These are phyloP conservation scores for Xerocomus potaroensis DNA, from an alignment of 768 basidiomycete genomes.

Conservation along the genomic window DNA sequence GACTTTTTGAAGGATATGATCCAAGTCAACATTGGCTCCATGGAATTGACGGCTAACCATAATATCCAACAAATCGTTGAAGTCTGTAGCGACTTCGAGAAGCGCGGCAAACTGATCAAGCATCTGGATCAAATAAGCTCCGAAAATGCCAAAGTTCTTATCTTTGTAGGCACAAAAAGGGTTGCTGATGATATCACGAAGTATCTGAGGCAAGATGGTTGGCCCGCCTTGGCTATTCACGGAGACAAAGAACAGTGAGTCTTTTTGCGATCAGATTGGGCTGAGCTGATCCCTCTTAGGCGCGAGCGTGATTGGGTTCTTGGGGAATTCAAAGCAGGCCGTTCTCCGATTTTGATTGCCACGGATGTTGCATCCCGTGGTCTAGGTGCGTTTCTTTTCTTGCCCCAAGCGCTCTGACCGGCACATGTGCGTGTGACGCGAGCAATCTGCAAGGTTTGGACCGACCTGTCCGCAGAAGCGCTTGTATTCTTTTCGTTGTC, in stretches of 20 bases:
- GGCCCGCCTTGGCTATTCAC: constrained; percentile 99
- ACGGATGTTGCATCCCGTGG: constrained; percentile 99
- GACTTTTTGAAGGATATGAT: constrained; percentile 97
- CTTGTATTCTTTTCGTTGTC: constrained; percentile 26
- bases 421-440: constrained; percentile 31
- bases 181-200: constrained; percentile 99
- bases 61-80: constrained; percentile 96
- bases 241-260: constrained; percentile 98
- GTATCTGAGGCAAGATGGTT: constrained; percentile 95
- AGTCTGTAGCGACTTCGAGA: constrained; percentile 96
- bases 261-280: not conserved
- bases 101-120: constrained; percentile 92
- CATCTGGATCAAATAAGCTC: constrained; percentile 95
- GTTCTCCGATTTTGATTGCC: constrained; percentile 96
- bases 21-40: constrained; percentile 98
- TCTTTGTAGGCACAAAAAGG: constrained; percentile 96
- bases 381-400: constrained; percentile 80
- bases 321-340: constrained; percentile 96
- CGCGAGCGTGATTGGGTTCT: constrained; percentile 99
- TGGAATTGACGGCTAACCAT: constrained; percentile 98
- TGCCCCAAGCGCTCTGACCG: constrained; percentile 31
- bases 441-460: constrained; percentile 29
- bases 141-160: constrained; percentile 97
- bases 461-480: constrained; percentile 30
- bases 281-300: constrained; percentile 34